Percentiles rank a stretch among this genome's conserved stretches.
phyloP scores from a whole-genome alignment of 73 alveolate species.

The Paramecium pentaurelia region DNA sequence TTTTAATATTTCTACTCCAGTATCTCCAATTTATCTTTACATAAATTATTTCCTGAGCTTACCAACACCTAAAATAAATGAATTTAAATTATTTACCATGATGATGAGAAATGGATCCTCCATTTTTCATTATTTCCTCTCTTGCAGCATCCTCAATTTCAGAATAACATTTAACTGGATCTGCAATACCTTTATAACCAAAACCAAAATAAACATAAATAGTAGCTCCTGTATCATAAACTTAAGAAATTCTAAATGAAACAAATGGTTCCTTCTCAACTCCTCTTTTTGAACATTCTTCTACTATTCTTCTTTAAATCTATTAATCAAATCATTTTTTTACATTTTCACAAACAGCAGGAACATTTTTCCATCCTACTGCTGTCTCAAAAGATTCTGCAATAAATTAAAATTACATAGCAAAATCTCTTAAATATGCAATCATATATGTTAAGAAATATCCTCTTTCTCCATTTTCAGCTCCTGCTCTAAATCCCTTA shows the following conservation, averaged over 20 bases:
- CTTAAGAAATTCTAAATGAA: conserved; percentile 83
- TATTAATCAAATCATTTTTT: background rate
- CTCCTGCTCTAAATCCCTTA: conserved; percentile 89
- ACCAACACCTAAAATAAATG: conserved; percentile 69
- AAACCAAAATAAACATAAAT: conserved; percentile 88
- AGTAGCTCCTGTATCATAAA: conserved; percentile 87
- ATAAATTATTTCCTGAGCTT: conserved; percentile 80
- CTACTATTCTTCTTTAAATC: conserved; percentile 61
- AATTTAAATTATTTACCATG: conserved; percentile 66
- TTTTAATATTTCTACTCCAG: conserved; percentile 68
- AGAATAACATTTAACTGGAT: conserved; percentile 70
- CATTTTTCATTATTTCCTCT: conserved; percentile 77
- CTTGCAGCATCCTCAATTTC: conserved; percentile 88
- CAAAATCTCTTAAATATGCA: conserved; percentile 90
- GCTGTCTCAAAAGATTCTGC: conserved; percentile 90
- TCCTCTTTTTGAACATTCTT: conserved; percentile 69
- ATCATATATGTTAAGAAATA: conserved; percentile 86
- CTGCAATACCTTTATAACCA: conserved; percentile 61
- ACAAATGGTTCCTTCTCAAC: conserved; percentile 70
- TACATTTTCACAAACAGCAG: conserved; percentile 71
- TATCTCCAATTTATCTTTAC: conserved; percentile 66
- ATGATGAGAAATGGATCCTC: conserved; percentile 89
- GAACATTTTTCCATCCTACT: conserved; percentile 85
- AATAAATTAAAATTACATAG: conserved; percentile 68
- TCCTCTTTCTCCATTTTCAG: conserved; percentile 89